Conservation (phyloP, 1,284 basidiomycete species). For the Lignosus rhinocerotis region DNA sequence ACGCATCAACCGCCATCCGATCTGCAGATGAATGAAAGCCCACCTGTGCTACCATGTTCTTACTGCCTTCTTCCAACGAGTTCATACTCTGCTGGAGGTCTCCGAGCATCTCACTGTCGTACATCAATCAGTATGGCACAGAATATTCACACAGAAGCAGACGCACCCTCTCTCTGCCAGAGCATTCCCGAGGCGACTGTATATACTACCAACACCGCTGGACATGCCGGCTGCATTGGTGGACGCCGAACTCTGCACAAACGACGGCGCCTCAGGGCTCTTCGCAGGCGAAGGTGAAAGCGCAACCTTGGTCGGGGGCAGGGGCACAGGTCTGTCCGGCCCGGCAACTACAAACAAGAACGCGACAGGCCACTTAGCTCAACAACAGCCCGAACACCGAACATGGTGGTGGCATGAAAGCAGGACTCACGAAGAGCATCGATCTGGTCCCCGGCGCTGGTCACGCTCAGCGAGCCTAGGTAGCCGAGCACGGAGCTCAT, state of each 20-base stretch:
- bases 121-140: background rate
- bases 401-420: background rate
- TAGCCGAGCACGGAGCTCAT: slow-evolving; percentile 50
- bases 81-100: slow-evolving; percentile 63
- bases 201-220: slow-evolving; percentile 45
- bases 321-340: slow-evolving; percentile 52
- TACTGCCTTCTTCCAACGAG: slow-evolving; percentile 62
- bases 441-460: slow-evolving; percentile 54
- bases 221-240: slow-evolving; percentile 28
- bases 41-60: slow-evolving; percentile 65
- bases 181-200: slow-evolving; percentile 51
- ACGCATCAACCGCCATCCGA: background rate
- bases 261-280: slow-evolving; percentile 5
- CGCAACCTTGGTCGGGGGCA: slow-evolving; percentile 13
- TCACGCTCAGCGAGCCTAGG: slow-evolving; percentile 26
- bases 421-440: slow-evolving; percentile 54
- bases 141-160: background rate
- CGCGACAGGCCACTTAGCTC: slow-evolving; percentile 3
- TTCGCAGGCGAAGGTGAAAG: background rate
- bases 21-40: background rate
- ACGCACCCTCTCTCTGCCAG: slow-evolving; percentile 63
- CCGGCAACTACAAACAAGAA: slow-evolving; percentile 52
- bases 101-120: slow-evolving; percentile 53
- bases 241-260: slow-evolving; percentile 18
- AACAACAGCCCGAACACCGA: background rate